Evolutionary conservation across 805 yeast genomes (phyloP), one percentile per base, ranked within the genome.

Genomic region (Saccharomycopsis fodiens): DNA sequence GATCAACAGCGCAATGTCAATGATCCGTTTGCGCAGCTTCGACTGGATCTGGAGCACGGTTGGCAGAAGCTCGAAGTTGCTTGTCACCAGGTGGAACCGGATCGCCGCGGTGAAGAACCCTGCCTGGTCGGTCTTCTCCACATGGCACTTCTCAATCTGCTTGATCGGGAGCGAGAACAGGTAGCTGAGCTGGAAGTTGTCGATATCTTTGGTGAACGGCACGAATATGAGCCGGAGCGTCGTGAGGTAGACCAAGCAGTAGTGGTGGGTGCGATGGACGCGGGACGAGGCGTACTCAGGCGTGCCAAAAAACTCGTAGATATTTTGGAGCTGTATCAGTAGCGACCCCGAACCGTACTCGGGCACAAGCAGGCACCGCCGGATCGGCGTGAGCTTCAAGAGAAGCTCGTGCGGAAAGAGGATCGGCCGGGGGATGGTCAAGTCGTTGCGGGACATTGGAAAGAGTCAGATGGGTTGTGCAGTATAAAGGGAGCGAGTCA

Each of bases 351-450:
- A 15, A 4, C 34, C 36, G 34, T 46, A 46, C 16, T 23, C 22
- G 5, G 47, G 39, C 17, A 22, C 25, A 8, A 49, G 20, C 22
- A 19, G 13, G 20, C 48, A 48, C 10, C 35, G 35, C 30, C 49
- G 39, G 17, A 51, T 34, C 12, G 54, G 54, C 21, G 52, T 51
- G 34, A 48, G 47, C 35, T 45, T 51, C 32, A 51, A 42, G 12
- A 48, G 25, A 15, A 51, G 47, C 42, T 51, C 54, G 34, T 51
- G 34, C 6, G 54, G 54, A 20, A 38, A 42, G 15, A 51, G 29
- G n/a, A 51, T 40, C 6, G 54, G 54, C 29, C 39, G 45, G 2
- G 54, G 54, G n/a, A 49, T 46, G 38, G 22, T 41, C 34, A 43
- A 27, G 16, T 20, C 25, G n/a, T 19, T 19, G 4, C 20, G 25